A percentile compares a stretch with the other conserved stretches of the same genome.
Conservation (phyloP, 2,329 filamentous ascomycete species). For the Colletotrichum sp. region DNA sequence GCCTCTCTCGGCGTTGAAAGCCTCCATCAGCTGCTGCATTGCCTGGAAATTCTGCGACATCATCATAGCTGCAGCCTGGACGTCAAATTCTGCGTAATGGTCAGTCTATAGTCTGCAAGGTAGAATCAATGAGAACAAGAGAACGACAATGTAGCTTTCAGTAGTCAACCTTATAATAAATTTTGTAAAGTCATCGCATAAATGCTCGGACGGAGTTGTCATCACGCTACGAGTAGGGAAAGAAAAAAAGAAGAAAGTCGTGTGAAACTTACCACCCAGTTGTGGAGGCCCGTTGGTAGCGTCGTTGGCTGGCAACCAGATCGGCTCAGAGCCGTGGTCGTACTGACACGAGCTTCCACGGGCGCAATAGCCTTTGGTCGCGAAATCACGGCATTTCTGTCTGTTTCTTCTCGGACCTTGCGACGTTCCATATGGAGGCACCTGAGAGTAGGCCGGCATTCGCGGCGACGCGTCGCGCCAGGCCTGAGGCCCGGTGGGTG, state of each 20-base stretch:
- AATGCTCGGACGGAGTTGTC: conserved; percentile 23
- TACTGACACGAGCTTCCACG: conserved; percentile 70
- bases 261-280: conserved; percentile 3
- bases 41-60: conserved; percentile 20
- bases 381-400: conserved; percentile 71
- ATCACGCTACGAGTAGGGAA: conserved; percentile 16
- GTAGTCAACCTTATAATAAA: conserved; percentile 30
- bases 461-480: background rate
- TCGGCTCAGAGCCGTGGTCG: conserved; percentile 62
- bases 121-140: background rate
- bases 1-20: conserved; percentile 24
- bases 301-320: conserved; percentile 6
- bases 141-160: conserved; percentile 27
- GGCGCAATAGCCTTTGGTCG: conserved; percentile 74
- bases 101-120: background rate
- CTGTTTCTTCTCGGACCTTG: conserved; percentile 36
- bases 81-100: conserved; percentile 16
- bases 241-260: background rate
- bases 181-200: conserved; percentile 23
- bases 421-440: background rate
- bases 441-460: background rate
- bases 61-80: conserved; percentile 22
- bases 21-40: conserved; percentile 19
- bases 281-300: background rate
- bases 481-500: background rate